Conservation (phyloP, 2,329 filamentous ascomycete genomes). For the Dendryphion nanum region DNA sequence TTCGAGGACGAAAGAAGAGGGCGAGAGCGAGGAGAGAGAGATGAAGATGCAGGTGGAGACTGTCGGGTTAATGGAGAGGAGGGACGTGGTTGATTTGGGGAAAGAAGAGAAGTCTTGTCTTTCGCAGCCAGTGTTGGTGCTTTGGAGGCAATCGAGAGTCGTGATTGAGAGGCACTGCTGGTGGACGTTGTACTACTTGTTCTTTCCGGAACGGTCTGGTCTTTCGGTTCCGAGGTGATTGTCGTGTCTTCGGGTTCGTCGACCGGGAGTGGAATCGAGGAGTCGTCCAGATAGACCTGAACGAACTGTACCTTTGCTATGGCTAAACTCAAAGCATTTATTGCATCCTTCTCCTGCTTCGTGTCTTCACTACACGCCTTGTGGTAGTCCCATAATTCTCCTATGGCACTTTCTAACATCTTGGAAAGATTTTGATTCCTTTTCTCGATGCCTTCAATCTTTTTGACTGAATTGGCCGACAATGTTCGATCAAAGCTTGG, state of each 20-base stretch:
- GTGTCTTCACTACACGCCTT: conserved; percentile 45
- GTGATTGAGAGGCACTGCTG: not conserved
- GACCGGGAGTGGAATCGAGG: conserved; percentile 42
- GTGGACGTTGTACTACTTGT: conserved; percentile 21
- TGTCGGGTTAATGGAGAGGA: conserved; percentile 14
- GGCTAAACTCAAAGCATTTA: conserved; percentile 46
- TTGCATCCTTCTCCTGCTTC: conserved; percentile 27
- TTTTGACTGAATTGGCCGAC: conserved; percentile 25
- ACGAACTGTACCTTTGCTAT: conserved; percentile 53
- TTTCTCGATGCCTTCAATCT: conserved; percentile 52
- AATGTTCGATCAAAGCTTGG: conserved; percentile 19
- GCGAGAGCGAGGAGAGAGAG: conserved; percentile 47
- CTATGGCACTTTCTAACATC: conserved; percentile 67
- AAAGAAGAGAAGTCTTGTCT: conserved; percentile 7
- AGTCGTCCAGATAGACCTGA: conserved; percentile 51
- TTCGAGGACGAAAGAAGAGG: conserved; percentile 71
- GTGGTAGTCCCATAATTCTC: conserved; percentile 61
- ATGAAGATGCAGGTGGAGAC: conserved; percentile 13
- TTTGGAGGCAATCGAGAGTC: not conserved
- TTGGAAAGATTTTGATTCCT: conserved; percentile 66
- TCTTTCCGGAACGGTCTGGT: conserved; percentile 17
- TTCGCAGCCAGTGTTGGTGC: not conserved
- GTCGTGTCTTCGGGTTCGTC: conserved; percentile 30
- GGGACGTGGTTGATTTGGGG: conserved; percentile 11
- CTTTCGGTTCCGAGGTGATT: conserved; percentile 17